Percentiles rank a stretch among this genome's conserved stretches.
These are phyloP conservation scores for Gracilaria caudata DNA, from an alignment of 23 red algal species.

Conservation along the genomic window DNA sequence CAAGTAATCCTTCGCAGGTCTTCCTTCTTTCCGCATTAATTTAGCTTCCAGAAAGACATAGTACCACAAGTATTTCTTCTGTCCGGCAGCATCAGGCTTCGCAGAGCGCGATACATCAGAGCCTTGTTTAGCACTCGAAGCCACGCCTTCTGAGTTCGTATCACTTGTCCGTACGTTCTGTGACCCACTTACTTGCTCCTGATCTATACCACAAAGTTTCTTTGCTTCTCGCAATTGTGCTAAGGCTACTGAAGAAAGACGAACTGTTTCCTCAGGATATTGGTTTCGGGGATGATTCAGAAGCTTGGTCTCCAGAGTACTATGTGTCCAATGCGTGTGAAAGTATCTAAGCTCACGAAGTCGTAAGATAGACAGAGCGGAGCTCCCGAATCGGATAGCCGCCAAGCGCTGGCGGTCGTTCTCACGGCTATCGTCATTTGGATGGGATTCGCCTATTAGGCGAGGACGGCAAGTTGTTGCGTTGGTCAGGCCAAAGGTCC, in stretches of 20 bases:
- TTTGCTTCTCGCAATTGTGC: constrained; percentile 25
- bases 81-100: not conserved
- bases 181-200: not conserved
- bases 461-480: constrained; percentile 59
- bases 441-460: constrained; percentile 41
- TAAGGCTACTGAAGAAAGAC: constrained; percentile 30
- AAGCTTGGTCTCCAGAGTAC: not conserved
- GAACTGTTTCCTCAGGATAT: constrained; percentile 19
- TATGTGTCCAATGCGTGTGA: constrained; percentile 60
- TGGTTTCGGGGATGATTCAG: constrained; percentile 37
- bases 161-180: not conserved
- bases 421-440: not conserved
- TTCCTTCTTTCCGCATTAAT: constrained; percentile 48
- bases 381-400: constrained; percentile 50
- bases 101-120: not conserved
- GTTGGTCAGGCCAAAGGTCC: constrained; percentile 47
- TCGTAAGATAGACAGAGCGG: constrained; percentile 38
- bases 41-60: constrained; percentile 47
- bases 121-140: not conserved
- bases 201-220: constrained; percentile 2
- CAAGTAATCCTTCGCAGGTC: constrained; percentile 35
- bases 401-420: constrained; percentile 15
- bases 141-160: not conserved
- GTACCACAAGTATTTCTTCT: constrained; percentile 52
- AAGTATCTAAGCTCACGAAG: constrained; percentile 61